Base-by-base conservation (phyloP, 1,284 basidiomycete genomes). In the Ganoderma meredithae region DNA sequence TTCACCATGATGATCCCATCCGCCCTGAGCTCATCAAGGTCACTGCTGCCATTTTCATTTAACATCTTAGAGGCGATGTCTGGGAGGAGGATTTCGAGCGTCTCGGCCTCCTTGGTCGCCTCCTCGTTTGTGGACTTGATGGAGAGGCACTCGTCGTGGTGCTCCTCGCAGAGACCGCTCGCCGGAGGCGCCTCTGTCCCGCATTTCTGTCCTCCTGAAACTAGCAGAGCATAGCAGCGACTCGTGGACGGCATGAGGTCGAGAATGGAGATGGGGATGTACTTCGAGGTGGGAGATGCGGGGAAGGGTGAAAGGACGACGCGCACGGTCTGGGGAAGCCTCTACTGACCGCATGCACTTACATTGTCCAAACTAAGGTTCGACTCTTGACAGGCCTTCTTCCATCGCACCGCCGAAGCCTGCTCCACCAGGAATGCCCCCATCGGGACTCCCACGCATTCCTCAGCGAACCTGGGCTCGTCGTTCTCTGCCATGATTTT, bases 31-130 rank as follows among this genome's bases (percentile, higher is more conserved):
- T 49, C 47, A 6, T 49, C 47, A 8, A 22, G n/a, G 47, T 49
- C 47, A 9, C n/a, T 12, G 12, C 36, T 1, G 36, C 5, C 36
- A 6, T 22, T n/a, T 10, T 49, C 47, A 19, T 44, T 44, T 22
- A 22, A 3, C n/a, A 4, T 3, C n/a, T 22, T 49, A n/a, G 22
- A 19, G 44, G n/a, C 47, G 47, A 49, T 49, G 8, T 49, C 47
- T 10, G 10, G 22, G 47, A 49, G n/a, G 47, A 49, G 47, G 47
- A 49, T 49, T 22, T 49, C 47, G 47, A 49, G 47, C 3, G 47
- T n/a, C n/a, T 49, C 47, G n/a, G 47, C 47, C 47, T 49, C n/a
- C 22, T 49, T 22, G n/a, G 47, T 49, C n/a, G 47, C 47, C 22
- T 49, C 8, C 47, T 49, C n/a, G 22, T 49, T 25, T 3, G 8